Percentiles rank a stretch among this genome's conserved stretches.
phyloP scores from a whole-genome alignment of 495 filamentous ascomycete species.

The Penicillium alfredii region DNA sequence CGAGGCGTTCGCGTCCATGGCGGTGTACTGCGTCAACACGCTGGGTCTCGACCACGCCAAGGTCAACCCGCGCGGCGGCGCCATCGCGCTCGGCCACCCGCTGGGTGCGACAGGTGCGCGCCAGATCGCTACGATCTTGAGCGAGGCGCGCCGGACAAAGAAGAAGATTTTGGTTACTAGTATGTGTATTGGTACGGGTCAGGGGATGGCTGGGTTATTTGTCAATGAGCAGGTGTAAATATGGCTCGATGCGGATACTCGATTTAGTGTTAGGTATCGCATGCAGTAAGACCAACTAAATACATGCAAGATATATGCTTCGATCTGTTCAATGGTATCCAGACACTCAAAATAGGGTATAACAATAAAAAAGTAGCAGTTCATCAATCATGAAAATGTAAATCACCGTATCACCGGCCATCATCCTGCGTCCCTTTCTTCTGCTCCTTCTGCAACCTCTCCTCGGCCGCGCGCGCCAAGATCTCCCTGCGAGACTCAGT shows the following conservation, averaged over 20 bases:
- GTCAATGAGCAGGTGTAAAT: constrained; percentile 65
- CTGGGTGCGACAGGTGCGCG: constrained; percentile 74
- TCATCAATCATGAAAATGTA: constrained; percentile 1
- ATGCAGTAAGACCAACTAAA: too few species aligned
- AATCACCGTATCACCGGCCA: constrained; percentile 6
- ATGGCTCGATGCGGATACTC: too few species aligned
- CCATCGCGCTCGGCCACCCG: constrained; percentile 75
- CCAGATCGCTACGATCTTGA: constrained; percentile 79
- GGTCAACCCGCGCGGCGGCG: constrained; percentile 83
- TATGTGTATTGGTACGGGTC: constrained; percentile 82
- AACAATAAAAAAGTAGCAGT: neutral
- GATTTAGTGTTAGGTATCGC: too few species aligned
- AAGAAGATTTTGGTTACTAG: constrained; percentile 79
- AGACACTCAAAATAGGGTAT: too few species aligned
- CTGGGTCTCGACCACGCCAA: constrained; percentile 74
- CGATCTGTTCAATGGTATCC: too few species aligned
- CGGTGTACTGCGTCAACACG: constrained; percentile 79
- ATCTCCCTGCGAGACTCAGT: constrained; percentile 59
- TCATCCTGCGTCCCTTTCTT: constrained; percentile 32
- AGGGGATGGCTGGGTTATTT: constrained; percentile 82
- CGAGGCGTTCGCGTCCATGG: constrained; percentile 97
- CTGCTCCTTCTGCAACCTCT: constrained; percentile 55
- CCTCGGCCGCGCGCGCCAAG: constrained; percentile 68
- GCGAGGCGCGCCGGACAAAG: constrained; percentile 69
- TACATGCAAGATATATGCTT: too few species aligned